A percentile compares a stretch with the other conserved stretches of the same genome.
phyloP scores from a whole-genome alignment of 2,329 filamentous ascomycete genomes.

The Trichoderma sp. region DNA sequence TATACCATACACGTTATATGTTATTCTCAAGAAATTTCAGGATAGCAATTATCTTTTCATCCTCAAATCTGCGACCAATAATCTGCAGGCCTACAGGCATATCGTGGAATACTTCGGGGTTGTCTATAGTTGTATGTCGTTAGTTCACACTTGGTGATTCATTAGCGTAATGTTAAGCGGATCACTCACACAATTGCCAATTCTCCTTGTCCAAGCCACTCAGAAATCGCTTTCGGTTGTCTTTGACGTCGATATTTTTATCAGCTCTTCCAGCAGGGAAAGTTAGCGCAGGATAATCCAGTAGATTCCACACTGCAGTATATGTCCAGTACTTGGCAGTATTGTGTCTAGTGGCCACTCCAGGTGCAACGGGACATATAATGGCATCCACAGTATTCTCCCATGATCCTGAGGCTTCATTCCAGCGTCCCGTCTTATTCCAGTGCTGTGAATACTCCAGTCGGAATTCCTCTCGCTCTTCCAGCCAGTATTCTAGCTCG shows the following conservation, averaged over 20 bases:
- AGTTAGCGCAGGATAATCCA: not conserved
- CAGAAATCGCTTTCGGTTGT: not conserved
- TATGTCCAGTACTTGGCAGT: conserved; percentile 3
- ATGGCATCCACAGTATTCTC: not conserved
- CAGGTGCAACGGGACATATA: not conserved
- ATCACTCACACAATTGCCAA: not conserved
- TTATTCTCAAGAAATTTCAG: not conserved
- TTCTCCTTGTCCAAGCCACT: not conserved
- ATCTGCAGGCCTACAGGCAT: not conserved
- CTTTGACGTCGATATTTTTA: not conserved
- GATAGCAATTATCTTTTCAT: not conserved
- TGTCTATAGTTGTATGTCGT: not conserved
- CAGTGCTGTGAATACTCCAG: not conserved
- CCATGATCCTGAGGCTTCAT: not conserved
- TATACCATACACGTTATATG: not conserved
- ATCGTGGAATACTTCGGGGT: not conserved
- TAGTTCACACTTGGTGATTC: not conserved
- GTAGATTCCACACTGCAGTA: not conserved
- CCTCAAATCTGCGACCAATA: not conserved
- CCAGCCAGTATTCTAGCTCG: not conserved
- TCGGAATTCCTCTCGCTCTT: not conserved
- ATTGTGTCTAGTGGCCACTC: not conserved
- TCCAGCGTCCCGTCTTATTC: not conserved
- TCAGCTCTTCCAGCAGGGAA: not conserved
- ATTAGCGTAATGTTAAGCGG: not conserved